Conservation (phyloP, 108 stramenopile species). For the Epithemia pelagica region DNA sequence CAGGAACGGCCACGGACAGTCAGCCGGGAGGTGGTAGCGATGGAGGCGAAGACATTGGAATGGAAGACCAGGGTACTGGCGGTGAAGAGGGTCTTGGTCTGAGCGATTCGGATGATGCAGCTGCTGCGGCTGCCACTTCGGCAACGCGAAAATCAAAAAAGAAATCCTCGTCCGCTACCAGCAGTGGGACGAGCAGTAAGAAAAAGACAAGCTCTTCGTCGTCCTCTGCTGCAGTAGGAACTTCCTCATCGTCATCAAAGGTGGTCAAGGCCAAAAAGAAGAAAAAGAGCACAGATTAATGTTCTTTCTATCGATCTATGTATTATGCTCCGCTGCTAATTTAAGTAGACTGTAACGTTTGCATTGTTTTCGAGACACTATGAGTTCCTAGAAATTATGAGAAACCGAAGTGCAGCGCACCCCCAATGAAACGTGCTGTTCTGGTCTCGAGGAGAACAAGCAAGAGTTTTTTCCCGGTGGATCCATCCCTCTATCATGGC, state of each 20-base stretch:
- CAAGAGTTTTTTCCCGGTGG: too few relatives aligned
- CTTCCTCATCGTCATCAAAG: neutral
- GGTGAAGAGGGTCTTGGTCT: neutral
- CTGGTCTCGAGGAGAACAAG: too few relatives aligned
- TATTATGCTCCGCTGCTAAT: too few relatives aligned
- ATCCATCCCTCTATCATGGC: too few relatives aligned
- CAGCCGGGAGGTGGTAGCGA: neutral
- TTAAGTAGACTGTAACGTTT: too few relatives aligned
- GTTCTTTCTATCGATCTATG: too few relatives aligned
- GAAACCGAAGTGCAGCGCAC: too few relatives aligned
- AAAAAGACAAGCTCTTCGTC: neutral
- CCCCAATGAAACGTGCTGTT: too few relatives aligned
- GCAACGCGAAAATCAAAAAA: neutral
- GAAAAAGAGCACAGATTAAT: neutral
- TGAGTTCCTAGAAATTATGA: too few relatives aligned
- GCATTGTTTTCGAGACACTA: too few relatives aligned
- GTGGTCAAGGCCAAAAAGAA: neutral
- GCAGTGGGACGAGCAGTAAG: neutral
- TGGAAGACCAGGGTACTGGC: neutral
- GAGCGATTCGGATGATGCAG: neutral
- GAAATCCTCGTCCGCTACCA: neutral
- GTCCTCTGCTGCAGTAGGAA: neutral
- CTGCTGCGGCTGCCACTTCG: neutral
- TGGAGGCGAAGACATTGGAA: conserved; percentile 3
- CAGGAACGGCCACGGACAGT: conserved; percentile 5